Percentiles rank a stretch among this genome's conserved stretches.
Evolutionary conservation across 192 early-diverging fungal genomes (phyloP).

Genomic region (Neocallimastix lanati): DNA sequence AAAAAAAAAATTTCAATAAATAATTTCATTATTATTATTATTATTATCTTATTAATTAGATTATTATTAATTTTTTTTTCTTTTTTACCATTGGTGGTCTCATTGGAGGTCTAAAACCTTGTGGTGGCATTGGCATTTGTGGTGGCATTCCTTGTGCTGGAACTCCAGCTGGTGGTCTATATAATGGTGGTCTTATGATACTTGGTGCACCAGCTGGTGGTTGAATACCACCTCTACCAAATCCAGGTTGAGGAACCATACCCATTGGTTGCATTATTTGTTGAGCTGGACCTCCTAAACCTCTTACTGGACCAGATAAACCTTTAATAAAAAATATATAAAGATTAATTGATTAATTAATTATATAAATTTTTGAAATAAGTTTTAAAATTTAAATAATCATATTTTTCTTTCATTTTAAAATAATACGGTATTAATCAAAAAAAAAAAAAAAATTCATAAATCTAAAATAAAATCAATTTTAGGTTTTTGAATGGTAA

Average conservation of each 20-base stretch:
- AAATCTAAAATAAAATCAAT: no score
- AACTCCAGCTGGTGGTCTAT: constrained; percentile 17
- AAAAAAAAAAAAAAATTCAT: no score
- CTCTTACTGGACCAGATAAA: constrained; percentile 78
- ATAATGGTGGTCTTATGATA: constrained; percentile 21
- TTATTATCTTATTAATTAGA: no score
- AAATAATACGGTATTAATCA: no score
- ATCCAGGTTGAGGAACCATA: constrained; percentile 37
- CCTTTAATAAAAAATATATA: constrained; percentile 14
- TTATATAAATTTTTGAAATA: no score
- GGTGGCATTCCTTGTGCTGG: constrained; percentile 6
- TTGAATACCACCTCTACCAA: constrained; percentile 34
- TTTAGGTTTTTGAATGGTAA: no score
- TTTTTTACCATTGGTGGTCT: not conserved
- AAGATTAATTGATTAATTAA: no score
- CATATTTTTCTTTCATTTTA: no score
- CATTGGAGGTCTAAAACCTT: constrained; percentile 29
- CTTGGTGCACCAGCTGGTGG: constrained; percentile 30
- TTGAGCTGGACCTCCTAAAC: constrained; percentile 82
- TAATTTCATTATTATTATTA: no score
- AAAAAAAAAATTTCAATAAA: no score
- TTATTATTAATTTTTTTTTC: no score
- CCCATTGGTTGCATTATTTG: constrained; percentile 50
- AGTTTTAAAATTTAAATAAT: no score
- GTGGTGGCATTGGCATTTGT: constrained; percentile 33